phyloP scores from a whole-genome alignment of 345 rosid genomes.

The Toxicodendron radicans region DNA sequence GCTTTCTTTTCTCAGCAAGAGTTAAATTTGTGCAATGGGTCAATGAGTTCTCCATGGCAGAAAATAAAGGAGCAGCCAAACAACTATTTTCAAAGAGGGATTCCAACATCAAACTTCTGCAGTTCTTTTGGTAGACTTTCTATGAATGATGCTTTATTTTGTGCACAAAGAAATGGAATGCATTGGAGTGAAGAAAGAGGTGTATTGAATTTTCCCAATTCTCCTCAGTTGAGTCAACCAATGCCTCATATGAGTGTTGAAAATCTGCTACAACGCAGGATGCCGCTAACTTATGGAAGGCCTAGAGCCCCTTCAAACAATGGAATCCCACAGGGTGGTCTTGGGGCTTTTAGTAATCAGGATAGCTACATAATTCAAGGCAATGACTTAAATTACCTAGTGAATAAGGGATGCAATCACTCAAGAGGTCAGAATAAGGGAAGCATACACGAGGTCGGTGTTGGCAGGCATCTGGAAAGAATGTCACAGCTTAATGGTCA shows the following conservation, averaged over 20 bases:
- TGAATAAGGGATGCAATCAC: constrained; percentile 20
- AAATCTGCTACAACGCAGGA: constrained; percentile 2
- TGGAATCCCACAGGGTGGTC: background rate
- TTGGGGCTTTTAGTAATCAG: constrained; percentile 26
- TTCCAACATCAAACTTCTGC: background rate
- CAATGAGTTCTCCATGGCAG: constrained; percentile 20
- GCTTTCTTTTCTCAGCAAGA: constrained; percentile 10
- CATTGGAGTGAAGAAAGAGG: constrained; percentile 17
- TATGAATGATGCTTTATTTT: constrained; percentile 17
- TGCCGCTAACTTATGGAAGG: constrained; percentile 20
- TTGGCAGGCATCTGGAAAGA: constrained; percentile 20
- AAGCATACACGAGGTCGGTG: constrained; percentile 1
- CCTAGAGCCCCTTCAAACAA: constrained; percentile 24
- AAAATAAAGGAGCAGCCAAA: constrained; percentile 12
- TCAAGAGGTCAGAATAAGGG: constrained; percentile 16
- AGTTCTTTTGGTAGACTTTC: constrained; percentile 13
- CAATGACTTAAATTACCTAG: constrained; percentile 15
- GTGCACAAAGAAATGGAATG: constrained; percentile 16
- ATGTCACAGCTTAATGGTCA: constrained; percentile 15
- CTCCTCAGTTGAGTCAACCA: constrained; percentile 16
- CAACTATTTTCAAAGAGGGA: constrained; percentile 15
- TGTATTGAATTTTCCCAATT: constrained; percentile 5
- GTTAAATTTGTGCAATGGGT: constrained; percentile 7
- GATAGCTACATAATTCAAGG: constrained; percentile 36
- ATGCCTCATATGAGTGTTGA: constrained; percentile 10